Base-by-base conservation (phyloP, 441 rosid genomes). In the Dalechampia spathulata region DNA sequence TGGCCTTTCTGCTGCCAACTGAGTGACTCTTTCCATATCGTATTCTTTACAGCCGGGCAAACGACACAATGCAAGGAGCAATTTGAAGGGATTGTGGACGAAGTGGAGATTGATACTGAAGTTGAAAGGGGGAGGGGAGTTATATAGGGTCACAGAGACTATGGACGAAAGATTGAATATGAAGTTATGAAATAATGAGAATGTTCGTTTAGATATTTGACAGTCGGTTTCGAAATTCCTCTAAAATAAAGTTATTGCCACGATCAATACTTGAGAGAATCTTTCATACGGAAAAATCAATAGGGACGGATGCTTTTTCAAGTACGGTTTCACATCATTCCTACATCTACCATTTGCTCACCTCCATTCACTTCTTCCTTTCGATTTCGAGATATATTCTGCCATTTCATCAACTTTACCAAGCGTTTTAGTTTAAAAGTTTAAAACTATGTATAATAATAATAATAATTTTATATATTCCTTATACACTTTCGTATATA, bases 1-100 rank as follows among this genome's bases (percentile, higher is more conserved):
- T 9, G 95, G 74, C 70, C 76, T 84, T 67, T 82, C 80, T 0
- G 83, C 52, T 53, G 77, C 83, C 81, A 86, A 62, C 32, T 65
- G 72, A 0, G 68, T 67, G 48, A 86, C 74, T 15, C 70, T 84
- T 13, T 90, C 90, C 97, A 90, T 86, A 13, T 10, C 3, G 15
- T 39, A 39, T 3, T 3, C 15, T 14, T 10, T 30, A 30, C 34
- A n/a, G n/a, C n/a, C n/a, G n/a, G n/a, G n/a, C n/a, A n/a, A n/a
- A n/a, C n/a, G n/a, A n/a, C n/a, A n/a, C n/a, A n/a, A n/a, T 30
- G 34, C 34, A 30, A 30, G 8, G 34, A 30, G 8, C 8, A 30
- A 30, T 8, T 30, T 30, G 34, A 30, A 30, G n/a, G n/a, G n/a
- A n/a, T n/a, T n/a, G n/a, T n/a, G n/a, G n/a, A n/a, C n/a, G n/a